Evolutionary conservation across 805 yeast genomes (phyloP).

Genomic region (Clavispora santaluciae): DNA sequence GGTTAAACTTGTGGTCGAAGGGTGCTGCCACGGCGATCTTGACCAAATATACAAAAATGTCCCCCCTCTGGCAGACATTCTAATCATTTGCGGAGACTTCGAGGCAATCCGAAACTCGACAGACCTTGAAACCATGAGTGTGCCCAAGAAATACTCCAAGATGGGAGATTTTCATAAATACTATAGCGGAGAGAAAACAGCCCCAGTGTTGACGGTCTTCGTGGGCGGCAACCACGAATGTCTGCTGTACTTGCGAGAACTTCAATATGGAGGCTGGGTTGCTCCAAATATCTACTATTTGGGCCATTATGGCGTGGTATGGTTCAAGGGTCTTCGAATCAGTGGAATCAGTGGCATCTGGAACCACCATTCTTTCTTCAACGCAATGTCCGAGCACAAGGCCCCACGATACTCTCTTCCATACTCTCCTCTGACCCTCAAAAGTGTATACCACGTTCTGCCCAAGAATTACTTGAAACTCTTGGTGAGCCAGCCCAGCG

Average conservation of each 20-base stretch:
- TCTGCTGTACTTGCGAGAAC: constrained; percentile 66
- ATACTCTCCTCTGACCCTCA: constrained; percentile 38
- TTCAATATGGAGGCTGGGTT: constrained; percentile 88
- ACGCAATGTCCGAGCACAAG: constrained; percentile 2
- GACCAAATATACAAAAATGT: constrained; percentile 45
- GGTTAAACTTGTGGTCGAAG: constrained; percentile 64
- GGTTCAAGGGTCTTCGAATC: constrained; percentile 72
- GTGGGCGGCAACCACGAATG: constrained; percentile 97
- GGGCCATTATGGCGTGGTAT: constrained; percentile 71
- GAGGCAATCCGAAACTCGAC: constrained; percentile 64
- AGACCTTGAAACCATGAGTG: constrained; percentile 68
- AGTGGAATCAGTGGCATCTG: constrained; percentile 85
- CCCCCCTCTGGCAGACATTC: constrained; percentile 23
- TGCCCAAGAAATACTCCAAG: constrained; percentile 70
- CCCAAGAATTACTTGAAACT: constrained; percentile 59
- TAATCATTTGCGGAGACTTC: constrained; percentile 88
- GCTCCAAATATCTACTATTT: constrained; percentile 82
- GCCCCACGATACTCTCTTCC: constrained; percentile 34
- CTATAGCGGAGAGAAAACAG: constrained; percentile 52
- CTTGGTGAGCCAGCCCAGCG: constrained; percentile 36
- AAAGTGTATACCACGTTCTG: constrained; percentile 72
- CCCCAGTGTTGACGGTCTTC: constrained; percentile 75
- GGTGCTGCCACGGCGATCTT: constrained; percentile 86
- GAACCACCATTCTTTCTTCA: constrained; percentile 35
- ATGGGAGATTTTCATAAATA: constrained; percentile 80